Conservation (phyloP, 148 eudicot species). For the Fagopyrum esculentum region DNA sequence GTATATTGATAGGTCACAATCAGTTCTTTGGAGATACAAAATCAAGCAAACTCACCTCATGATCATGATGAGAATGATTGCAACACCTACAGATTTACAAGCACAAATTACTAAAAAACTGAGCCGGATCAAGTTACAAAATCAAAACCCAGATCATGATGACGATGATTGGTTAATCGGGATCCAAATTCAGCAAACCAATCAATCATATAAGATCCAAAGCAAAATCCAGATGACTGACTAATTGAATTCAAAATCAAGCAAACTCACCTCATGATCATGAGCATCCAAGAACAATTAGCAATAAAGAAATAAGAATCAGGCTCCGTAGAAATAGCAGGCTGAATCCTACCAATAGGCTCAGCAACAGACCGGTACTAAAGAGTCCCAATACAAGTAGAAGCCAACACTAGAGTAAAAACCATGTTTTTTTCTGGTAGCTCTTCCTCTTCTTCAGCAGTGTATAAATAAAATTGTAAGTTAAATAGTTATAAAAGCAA, state of each 20-base stretch:
- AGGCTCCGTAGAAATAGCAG: slow-evolving; percentile 64
- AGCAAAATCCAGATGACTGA: background rate
- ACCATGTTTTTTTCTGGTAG: slow-evolving; percentile 96
- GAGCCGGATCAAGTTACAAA: no score
- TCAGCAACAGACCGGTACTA: slow-evolving; percentile 85
- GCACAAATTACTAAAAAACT: no score
- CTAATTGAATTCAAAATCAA: background rate
- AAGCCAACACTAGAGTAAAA: slow-evolving; percentile 90
- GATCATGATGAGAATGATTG: no score
- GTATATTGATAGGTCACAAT: no score
- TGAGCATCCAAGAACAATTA: slow-evolving; percentile 59
- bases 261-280: slow-evolving; percentile 59
- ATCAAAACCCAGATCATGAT: no score
- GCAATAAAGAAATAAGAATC: slow-evolving; percentile 75
- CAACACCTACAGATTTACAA: background rate
- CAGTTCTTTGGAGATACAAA: no score
- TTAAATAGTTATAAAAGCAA: no score
- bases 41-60: no score
- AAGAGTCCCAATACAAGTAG: slow-evolving; percentile 88
- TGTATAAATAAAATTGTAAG: no score
- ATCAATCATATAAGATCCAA: background rate
- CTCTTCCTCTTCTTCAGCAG: no score
- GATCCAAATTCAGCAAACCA: background rate
- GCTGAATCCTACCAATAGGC: slow-evolving; percentile 68
- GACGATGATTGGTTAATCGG: no score